These are phyloP conservation scores for Debaryomyces prosopidis DNA, from an alignment of 805 yeast genomes.

Conservation along the genomic window DNA sequence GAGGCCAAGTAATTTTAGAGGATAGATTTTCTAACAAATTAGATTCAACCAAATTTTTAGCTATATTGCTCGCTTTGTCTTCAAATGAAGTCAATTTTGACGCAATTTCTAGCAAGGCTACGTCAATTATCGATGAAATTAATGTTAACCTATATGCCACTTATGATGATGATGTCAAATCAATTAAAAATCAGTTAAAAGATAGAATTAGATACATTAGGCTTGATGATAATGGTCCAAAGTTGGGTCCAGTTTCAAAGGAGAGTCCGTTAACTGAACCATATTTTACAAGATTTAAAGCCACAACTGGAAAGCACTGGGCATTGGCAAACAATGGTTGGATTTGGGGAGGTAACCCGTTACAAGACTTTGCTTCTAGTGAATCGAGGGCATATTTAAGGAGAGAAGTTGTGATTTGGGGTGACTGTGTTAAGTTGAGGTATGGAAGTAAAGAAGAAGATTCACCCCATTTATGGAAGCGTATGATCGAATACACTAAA, in stretches of 20 bases:
- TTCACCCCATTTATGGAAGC: constrained; percentile 85
- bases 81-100: constrained; percentile 22
- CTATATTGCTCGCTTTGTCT: constrained; percentile 41
- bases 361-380: constrained; percentile 87
- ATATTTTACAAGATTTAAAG: constrained; percentile 75
- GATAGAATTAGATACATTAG: constrained; percentile 78
- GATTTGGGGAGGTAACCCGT: constrained; percentile 97
- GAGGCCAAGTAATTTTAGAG: constrained; percentile 45
- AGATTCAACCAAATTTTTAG: constrained; percentile 50
- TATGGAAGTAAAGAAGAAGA: constrained; percentile 79
- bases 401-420: constrained; percentile 96
- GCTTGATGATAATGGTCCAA: constrained; percentile 80
- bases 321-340: constrained; percentile 95
- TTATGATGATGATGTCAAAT: constrained; percentile 71
- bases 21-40: constrained; percentile 56
- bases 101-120: constrained; percentile 37
- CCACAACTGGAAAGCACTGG: constrained; percentile 53
- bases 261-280: constrained; percentile 73
- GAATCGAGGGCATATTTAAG: constrained; percentile 78
- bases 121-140: constrained; percentile 67
- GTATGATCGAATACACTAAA: constrained; percentile 78
- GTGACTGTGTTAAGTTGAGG: constrained; percentile 91
- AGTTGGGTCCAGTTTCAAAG: constrained; percentile 58
- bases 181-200: constrained; percentile 66
- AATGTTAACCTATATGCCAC: constrained; percentile 69